Conservation (phyloP, 805 yeast species). For the Pichia heedii region DNA sequence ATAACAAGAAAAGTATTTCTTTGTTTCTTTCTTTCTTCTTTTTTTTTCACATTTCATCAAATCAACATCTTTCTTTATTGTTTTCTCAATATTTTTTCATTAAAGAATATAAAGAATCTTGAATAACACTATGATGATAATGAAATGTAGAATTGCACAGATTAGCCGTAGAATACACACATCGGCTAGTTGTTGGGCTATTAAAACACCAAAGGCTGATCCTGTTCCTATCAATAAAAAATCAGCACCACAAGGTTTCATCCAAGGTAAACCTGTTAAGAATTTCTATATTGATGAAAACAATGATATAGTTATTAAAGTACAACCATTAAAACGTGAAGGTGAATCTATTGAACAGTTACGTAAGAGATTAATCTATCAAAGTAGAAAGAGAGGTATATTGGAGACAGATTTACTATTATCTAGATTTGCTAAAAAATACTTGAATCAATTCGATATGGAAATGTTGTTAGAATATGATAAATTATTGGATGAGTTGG, state of each 20-base stretch:
- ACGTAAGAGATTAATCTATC: constrained; percentile 84
- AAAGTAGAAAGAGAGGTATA: constrained; percentile 90
- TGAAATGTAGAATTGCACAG: background rate
- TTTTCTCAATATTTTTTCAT: no score
- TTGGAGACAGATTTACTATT: constrained; percentile 84
- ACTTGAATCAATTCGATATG: constrained; percentile 47
- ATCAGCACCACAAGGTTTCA: constrained; percentile 11
- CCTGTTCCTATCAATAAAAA: constrained; percentile 6
- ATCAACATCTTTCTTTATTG: no score
- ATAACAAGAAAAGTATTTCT: no score
- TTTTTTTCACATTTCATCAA: no score
- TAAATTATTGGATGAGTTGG: constrained; percentile 79
- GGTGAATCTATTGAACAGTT: constrained; percentile 67
- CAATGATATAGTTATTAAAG: constrained; percentile 47
- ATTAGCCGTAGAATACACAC: constrained; percentile 1
- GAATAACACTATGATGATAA: no score
- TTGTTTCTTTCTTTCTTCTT: no score
- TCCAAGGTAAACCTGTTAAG: constrained; percentile 16
- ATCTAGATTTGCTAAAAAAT: constrained; percentile 74
- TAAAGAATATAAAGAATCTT: no score
- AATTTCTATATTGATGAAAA: constrained; percentile 23
- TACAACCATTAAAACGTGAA: constrained; percentile 69
- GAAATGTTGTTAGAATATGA: constrained; percentile 83
- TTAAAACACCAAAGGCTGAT: constrained; percentile 7
- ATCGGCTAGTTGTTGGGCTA: background rate